Percentiles rank a stretch among this genome's conserved stretches.
These are phyloP conservation scores for Elasticomyces elasticus DNA, from an alignment of 495 filamentous ascomycete genomes.

Conservation along the genomic window DNA sequence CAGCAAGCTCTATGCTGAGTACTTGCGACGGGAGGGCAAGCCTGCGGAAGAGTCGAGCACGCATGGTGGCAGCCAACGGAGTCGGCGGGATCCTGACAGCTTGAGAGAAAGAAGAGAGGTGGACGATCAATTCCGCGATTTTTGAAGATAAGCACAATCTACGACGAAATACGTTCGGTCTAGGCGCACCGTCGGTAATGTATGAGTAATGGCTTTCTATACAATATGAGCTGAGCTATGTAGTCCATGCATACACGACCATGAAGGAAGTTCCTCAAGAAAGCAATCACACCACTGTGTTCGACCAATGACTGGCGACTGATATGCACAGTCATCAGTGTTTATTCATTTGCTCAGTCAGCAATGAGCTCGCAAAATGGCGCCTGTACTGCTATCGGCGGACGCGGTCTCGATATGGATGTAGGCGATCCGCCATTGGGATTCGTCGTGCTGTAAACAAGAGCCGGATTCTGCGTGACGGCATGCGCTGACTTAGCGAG, in stretches of 20 bases:
- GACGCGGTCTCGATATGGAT: too few relatives aligned
- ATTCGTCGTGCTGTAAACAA: too few relatives aligned
- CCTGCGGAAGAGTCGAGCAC: not conserved
- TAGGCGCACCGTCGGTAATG: too few relatives aligned
- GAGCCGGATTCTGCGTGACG: too few relatives aligned
- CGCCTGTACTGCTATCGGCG: too few relatives aligned
- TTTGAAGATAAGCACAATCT: constrained; percentile 3
- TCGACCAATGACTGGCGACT: too few relatives aligned
- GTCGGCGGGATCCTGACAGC: not conserved
- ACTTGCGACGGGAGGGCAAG: constrained; percentile 24
- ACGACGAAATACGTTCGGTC: not conserved
- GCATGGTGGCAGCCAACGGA: not conserved
- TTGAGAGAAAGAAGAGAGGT: constrained; percentile 11
- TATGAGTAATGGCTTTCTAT: not conserved
- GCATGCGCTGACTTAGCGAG: too few relatives aligned
- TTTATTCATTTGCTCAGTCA: too few relatives aligned
- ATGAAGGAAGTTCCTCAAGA: not conserved
- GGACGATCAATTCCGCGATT: constrained; percentile 19
- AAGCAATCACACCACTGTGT: not conserved
- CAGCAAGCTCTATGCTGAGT: constrained; percentile 31
- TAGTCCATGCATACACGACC: not conserved
- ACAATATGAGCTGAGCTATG: not conserved
- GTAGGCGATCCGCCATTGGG: too few relatives aligned
- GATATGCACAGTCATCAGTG: too few relatives aligned
- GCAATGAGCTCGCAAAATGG: too few relatives aligned